Base-by-base conservation (phyloP, 495 filamentous ascomycete species). In the Diplogelasinospora grovesii region DNA sequence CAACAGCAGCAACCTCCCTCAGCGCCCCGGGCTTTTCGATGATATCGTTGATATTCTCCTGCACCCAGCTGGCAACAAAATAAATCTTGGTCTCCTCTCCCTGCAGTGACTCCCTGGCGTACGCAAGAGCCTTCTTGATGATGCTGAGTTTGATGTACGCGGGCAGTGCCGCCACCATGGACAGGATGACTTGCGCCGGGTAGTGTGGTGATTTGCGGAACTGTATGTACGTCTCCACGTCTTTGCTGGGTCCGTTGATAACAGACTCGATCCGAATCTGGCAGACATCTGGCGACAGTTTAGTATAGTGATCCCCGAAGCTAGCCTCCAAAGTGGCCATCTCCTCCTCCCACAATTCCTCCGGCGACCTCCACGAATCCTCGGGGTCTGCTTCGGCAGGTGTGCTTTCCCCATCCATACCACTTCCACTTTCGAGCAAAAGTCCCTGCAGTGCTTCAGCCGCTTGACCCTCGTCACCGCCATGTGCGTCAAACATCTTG, bases 111-210 rank as follows among this genome's bases (percentile, higher is more conserved):
- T 77, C 69, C 35, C 71, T 61, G 1, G 89, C 81, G 59, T 85
- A 76, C 11, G 74, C 64, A 3, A 95, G 70, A 2, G 78, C 77
- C 60, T 82, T 82, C 46, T 87, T 82, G 54, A 90, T 84, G 11
- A 93, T 79, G 52, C 88, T 95, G 3, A 98, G 70, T 30, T 86
- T 83, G 46, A 97, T 94, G 50, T 97, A 93, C 6, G 90, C 83
- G 5, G 92, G 92, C n/a, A 98, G 70, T 4, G 61, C 63, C 23
- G 81, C 65, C 19, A 73, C 62, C 21, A 95, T 64, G 1, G 79
- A 75, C 24, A 97, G 68, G 8, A 89, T 67, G n/a, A 92, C 83
- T 47, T 86, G 71, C 3, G 71, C 61, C 7, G 92, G 92, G 63
- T 97, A 98, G 41, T 77, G 65, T 2, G 63, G 61, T 3, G 70